phyloP scores from a whole-genome alignment of 306 rosid genomes.

The Acacia confusa region DNA sequence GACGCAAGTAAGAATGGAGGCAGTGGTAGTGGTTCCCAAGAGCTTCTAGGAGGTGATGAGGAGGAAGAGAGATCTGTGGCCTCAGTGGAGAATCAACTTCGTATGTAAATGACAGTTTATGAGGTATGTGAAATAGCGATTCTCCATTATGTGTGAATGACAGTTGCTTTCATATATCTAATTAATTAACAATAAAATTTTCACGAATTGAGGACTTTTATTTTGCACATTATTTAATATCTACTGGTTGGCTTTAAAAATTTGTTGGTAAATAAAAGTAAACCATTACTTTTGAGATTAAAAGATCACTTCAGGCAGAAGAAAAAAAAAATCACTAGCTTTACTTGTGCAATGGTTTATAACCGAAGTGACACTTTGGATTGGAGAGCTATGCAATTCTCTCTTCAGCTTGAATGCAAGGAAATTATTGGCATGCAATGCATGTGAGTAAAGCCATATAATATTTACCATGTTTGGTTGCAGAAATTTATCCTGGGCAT shows the following conservation, averaged over 20 bases:
- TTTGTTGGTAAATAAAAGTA: neutral
- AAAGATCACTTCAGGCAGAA: too few relatives aligned
- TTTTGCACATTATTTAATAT: neutral
- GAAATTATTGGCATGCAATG: too few relatives aligned
- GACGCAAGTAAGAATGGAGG: slow-evolving; percentile 67
- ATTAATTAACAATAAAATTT: neutral
- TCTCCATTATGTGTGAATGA: neutral
- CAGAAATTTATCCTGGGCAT: too few relatives aligned
- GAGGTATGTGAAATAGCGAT: slow-evolving; percentile 55
- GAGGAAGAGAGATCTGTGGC: slow-evolving; percentile 85
- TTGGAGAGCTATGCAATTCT: too few relatives aligned
- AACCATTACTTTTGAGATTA: slow-evolving; percentile 2
- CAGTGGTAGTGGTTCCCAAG: slow-evolving; percentile 55
- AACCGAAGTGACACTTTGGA: neutral
- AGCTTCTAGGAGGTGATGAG: slow-evolving; percentile 79
- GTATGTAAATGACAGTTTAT: slow-evolving; percentile 86
- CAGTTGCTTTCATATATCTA: slow-evolving; percentile 13
- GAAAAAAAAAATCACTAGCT: neutral
- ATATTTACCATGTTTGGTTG: too few relatives aligned
- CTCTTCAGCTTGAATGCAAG: too few relatives aligned
- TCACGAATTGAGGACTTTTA: slow-evolving; percentile 6
- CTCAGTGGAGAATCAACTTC: slow-evolving; percentile 82
- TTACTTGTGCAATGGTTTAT: neutral
- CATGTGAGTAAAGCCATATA: neutral
- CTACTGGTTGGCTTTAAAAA: slow-evolving; percentile 1